These are phyloP conservation scores for Metarhizium sp. DNA, from an alignment of 2,329 filamentous ascomycete species.

Conservation along the genomic window DNA sequence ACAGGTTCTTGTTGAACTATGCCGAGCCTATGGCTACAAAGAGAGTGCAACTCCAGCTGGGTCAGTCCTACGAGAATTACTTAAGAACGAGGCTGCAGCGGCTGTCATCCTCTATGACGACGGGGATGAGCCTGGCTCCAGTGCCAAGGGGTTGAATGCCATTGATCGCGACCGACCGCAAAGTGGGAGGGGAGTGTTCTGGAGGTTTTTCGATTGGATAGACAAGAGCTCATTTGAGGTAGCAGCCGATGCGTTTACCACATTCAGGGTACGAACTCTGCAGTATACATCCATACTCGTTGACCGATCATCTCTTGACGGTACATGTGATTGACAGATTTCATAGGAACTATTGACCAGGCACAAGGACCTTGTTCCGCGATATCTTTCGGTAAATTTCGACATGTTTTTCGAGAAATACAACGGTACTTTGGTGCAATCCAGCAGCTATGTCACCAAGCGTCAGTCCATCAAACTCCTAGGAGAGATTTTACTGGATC, in stretches of 20 bases:
- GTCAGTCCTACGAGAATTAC: conserved; percentile 76
- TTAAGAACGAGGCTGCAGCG: conserved; percentile 83
- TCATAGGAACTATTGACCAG: conserved; percentile 83
- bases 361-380: conserved; percentile 83
- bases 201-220: conserved; percentile 96
- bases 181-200: conserved; percentile 79
- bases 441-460: conserved; percentile 95
- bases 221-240: conserved; percentile 95
- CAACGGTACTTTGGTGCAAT: conserved; percentile 79
- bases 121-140: conserved; percentile 59
- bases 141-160: conserved; percentile 63
- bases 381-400: conserved; percentile 84
- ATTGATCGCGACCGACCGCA: conserved; percentile 70
- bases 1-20: conserved; percentile 80
- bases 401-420: conserved; percentile 88
- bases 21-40: conserved; percentile 79
- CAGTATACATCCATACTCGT: background rate
- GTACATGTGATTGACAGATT: background rate
- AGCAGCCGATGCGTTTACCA: conserved; percentile 94
- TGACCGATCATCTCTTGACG: background rate
- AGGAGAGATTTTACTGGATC: conserved; percentile 86
- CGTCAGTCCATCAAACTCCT: conserved; percentile 95
- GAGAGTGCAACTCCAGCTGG: conserved; percentile 90
- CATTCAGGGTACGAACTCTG: conserved; percentile 63
- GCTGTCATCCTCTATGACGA: conserved; percentile 92